Evolutionary conservation across 495 filamentous ascomycete genomes (phyloP).

Genomic region (Penicillium coprophilum): DNA sequence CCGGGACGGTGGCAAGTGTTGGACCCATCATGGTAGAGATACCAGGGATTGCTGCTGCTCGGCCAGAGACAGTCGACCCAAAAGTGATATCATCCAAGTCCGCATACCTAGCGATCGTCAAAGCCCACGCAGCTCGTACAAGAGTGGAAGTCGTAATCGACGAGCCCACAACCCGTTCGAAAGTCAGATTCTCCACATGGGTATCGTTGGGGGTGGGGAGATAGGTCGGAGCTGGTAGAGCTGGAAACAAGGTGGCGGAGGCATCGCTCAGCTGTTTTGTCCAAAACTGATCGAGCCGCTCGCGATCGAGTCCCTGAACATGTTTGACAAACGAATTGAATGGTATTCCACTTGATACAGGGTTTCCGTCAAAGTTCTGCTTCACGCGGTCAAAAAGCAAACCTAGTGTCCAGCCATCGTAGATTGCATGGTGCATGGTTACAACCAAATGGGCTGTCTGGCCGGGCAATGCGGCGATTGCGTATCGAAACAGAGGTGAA

Average conservation of each 20-base stretch:
- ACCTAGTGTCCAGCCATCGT: constrained; percentile 20
- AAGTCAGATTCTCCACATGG: no score
- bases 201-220: no score
- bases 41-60: neutral
- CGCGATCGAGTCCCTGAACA: no score
- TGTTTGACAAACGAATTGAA: no score
- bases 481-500: constrained; percentile 44
- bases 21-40: neutral
- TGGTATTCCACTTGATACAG: no score
- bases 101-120: neutral
- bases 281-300: no score
- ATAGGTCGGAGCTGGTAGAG: no score
- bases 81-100: neutral
- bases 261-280: no score
- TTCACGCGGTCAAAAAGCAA: constrained; percentile 18
- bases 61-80: neutral
- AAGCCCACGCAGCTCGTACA: neutral
- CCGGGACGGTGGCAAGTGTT: neutral
- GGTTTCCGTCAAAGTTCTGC: no score
- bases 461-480: constrained; percentile 22
- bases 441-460: constrained; percentile 9
- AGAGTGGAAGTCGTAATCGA: no score
- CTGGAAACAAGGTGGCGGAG: no score
- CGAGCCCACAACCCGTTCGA: no score
- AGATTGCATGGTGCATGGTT: constrained; percentile 19